These are phyloP conservation scores for Elaeagnus macrophylla DNA, from an alignment of 306 rosid genomes.

Conservation along the genomic window DNA sequence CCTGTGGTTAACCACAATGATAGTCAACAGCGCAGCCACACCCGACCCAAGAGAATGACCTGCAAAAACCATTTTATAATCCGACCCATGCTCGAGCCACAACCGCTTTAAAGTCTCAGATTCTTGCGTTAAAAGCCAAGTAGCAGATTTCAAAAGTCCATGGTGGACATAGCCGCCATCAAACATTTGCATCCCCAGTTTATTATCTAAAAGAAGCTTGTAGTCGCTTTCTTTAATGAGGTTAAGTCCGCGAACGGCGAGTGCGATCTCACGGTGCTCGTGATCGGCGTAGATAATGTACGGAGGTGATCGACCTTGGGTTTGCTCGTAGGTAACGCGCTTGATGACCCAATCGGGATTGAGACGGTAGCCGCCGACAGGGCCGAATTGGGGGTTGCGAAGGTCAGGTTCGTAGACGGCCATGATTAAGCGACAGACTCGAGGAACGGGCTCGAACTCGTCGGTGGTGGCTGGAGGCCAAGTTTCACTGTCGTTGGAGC, in stretches of 20 bases:
- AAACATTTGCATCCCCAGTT: constrained; percentile 70
- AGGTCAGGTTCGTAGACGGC: constrained; percentile 84
- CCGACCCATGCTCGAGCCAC: constrained; percentile 59
- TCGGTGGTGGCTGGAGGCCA: constrained; percentile 60
- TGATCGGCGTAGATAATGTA: constrained; percentile 72
- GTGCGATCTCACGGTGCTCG: constrained; percentile 55
- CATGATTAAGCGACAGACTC: constrained; percentile 66
- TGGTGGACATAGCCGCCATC: constrained; percentile 87
- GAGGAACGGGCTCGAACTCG: constrained; percentile 69
- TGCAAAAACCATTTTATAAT: constrained; percentile 58
- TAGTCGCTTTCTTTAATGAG: constrained; percentile 65
- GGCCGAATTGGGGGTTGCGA: constrained; percentile 20
- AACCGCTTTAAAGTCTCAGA: constrained; percentile 54
- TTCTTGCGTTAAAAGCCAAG: constrained; percentile 66
- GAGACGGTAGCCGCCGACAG: constrained; percentile 43
- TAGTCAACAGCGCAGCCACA: constrained; percentile 64
- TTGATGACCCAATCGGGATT: constrained; percentile 57
- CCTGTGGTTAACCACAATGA: constrained; percentile 55
- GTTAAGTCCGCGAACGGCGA: constrained; percentile 77
- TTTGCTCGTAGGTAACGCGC: constrained; percentile 48
- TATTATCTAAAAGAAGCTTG: constrained; percentile 49
- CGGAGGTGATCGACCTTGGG: constrained; percentile 60
- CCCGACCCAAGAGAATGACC: constrained; percentile 95
- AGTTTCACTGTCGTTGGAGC: constrained; percentile 72
- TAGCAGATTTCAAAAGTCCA: constrained; percentile 70